A percentile compares a stretch with the other conserved stretches of the same genome.
These are phyloP conservation scores for Breviolum minutum DNA, from an alignment of 73 alveolate genomes.

Conservation along the genomic window DNA sequence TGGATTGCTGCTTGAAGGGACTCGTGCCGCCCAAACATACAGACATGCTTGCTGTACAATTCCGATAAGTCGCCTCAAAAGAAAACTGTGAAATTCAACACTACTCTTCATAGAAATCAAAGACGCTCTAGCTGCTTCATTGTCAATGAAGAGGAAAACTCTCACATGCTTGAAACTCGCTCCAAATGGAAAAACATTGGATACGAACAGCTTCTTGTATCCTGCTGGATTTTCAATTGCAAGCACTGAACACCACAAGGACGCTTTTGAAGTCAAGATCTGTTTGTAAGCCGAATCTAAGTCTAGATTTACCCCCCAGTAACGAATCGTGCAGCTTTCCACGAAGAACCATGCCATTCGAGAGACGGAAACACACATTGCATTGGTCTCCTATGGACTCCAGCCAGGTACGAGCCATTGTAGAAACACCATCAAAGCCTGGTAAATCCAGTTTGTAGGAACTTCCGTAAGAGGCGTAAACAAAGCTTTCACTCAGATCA, in stretches of 20 bases:
- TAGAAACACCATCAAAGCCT: background rate
- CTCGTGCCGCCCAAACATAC: background rate
- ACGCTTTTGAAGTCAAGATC: background rate
- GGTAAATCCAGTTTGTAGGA: background rate
- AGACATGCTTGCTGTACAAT: background rate
- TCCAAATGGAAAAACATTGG: constrained; percentile 27
- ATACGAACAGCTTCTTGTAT: background rate
- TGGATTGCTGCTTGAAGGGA: background rate
- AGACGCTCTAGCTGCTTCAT: constrained; percentile 22
- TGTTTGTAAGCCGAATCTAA: constrained; percentile 42
- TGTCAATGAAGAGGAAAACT: background rate
- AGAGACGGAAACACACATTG: background rate
- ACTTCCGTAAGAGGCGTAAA: background rate
- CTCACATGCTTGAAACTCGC: background rate
- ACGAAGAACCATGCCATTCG: background rate
- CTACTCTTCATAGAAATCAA: background rate
- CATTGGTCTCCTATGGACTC: background rate
- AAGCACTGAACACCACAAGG: constrained; percentile 5
- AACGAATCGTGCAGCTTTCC: background rate
- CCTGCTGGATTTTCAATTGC: background rate
- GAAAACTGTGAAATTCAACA: background rate
- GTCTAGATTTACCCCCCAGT: background rate
- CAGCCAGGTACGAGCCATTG: background rate
- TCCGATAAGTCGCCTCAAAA: background rate
- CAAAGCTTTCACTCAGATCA: background rate